Conservation (phyloP, 345 rosid genomes). For the Cardamine resedifolia region DNA sequence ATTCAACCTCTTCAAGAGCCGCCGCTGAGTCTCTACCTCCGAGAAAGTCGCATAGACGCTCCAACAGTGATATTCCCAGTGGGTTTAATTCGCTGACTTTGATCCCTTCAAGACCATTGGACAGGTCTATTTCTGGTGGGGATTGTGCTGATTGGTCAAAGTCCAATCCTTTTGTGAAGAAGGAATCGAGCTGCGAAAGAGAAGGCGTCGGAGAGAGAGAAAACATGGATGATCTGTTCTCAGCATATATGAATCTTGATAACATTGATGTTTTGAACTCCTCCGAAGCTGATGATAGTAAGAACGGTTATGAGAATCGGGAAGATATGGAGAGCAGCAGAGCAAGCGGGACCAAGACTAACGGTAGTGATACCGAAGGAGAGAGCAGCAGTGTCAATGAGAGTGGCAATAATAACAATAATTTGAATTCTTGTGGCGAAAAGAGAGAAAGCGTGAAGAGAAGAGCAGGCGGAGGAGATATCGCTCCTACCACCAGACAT, state of each 20-base stretch:
- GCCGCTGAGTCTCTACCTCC: slow-evolving; percentile 72
- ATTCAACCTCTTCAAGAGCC: slow-evolving; percentile 34
- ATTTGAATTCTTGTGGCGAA: slow-evolving; percentile 44
- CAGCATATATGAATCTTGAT: slow-evolving; percentile 94
- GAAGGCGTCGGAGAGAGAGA: slow-evolving; percentile 73
- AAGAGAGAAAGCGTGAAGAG: slow-evolving; percentile 82
- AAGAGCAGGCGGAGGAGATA: slow-evolving; percentile 63
- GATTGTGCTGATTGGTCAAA: slow-evolving; percentile 39
- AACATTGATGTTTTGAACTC: slow-evolving; percentile 80
- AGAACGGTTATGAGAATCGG: slow-evolving; percentile 59
- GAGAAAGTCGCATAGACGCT: slow-evolving; percentile 78
- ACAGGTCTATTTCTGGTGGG: slow-evolving; percentile 51
- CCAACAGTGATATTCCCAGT: slow-evolving; percentile 85
- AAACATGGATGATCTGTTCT: slow-evolving; percentile 86
- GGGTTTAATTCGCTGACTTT: slow-evolving; percentile 47
- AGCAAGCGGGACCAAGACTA: slow-evolving; percentile 88
- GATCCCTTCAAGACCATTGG: slow-evolving; percentile 50
- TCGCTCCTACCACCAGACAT: slow-evolving; percentile 71
- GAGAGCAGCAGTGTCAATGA: slow-evolving; percentile 89
- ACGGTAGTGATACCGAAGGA: slow-evolving; percentile 90
- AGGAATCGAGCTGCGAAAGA: slow-evolving; percentile 56
- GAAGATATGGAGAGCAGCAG: slow-evolving; percentile 91
- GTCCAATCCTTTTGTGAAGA: slow-evolving; percentile 52
- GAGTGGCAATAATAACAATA: slow-evolving; percentile 46
- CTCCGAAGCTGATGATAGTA: slow-evolving; percentile 72